Base-by-base conservation (phyloP, 768 basidiomycete genomes). In the Clathrus columnatus region DNA sequence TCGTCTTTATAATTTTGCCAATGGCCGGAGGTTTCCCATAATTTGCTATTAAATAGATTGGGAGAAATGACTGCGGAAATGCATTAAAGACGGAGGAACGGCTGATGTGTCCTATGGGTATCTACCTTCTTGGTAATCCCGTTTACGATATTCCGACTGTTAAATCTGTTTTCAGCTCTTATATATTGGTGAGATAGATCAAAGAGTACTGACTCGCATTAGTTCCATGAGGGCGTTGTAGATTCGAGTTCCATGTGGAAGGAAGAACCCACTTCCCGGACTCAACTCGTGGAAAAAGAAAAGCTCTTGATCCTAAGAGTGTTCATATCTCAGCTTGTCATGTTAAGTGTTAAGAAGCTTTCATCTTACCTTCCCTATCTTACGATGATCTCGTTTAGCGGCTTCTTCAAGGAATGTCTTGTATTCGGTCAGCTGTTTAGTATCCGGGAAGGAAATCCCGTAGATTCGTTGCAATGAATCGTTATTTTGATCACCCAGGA, bases 211-310 rank as follows among this genome's bases (percentile, higher is more conserved):
- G 65, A 92, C 91, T 64, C 91, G 81, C 80, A 98, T 85, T 60
- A 96, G 76, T 58, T 95, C 91, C 30, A 94, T 69, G 42, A 99
- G 79, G 11, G 90, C 77, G 70, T 98, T 98, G 72, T 98, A 98
- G 70, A 99, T 92, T 59, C 95, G 79, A 1, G 95, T 91, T 24
- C 96, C 96, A 64, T 97, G 92, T 14, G 96, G 96, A 54, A 98
- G 78, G 81, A 93, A 97, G 81, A 99, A 98, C 54, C 85, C 85
- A 65, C 85, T 89, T 58, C 96, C 96, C 1, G 96, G 96, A 62
- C 90, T 93, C 41, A 92, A 73, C 59, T 98, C 96, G 68, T 96
- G 90, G 81, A 97, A 98, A 78, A 97, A 95, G 79, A 93, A 99
- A 7, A 99, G 74, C 62, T 99, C 96, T 76, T 99, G 96, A 62